Evolutionary conservation across 257 asterid species (phyloP), one percentile per base, ranked within the genome.

Genomic region (Cynanchum wilfordii): DNA sequence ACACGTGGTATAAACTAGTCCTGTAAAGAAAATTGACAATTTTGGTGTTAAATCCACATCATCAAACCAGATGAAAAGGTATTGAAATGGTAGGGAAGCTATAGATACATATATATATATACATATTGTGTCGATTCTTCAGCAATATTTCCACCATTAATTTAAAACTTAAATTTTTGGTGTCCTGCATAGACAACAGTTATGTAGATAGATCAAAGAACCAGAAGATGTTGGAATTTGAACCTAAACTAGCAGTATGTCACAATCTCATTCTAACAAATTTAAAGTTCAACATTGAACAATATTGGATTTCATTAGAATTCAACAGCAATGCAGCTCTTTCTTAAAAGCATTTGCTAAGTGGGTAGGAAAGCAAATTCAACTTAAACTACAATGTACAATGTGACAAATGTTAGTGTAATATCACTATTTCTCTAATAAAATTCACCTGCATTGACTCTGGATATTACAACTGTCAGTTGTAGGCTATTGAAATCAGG

Each of bases 31-130:
- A 30, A 47, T 66, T 17, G 33, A 29, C 63, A 29, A 60, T 29
- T 60, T 10, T 24, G 27, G 27, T 4, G 47, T 29, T 8, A 73
- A 52, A 24, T 30, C 38, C 60, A 74, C 20, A 13, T 5, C 16
- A 40, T 73, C 45, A 11, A 40, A 25, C 49, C 40, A 72, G 69
- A 54, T 33, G 68, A 75, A 75, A 45, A 56, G 22, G 38, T 27
- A 56, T 44, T 63, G 72, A 71, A 51, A 74, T 19, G 49, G 49
- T 54, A 15, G 0, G 9, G 33, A 54, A 7, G 45, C 19, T 47
- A 66, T 47, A 47, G 5, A 33, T 33, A 33, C 38, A 1, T 30
- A 30, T 30, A 0, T 7, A 65, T 51, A 7, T n/a, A 65, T 0
- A 33, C 38, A 33, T 33, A 33, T 10, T 12, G 12, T 27, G 27